Base-by-base conservation (phyloP, 23 red algal genomes). In the Chondrus crispus region DNA sequence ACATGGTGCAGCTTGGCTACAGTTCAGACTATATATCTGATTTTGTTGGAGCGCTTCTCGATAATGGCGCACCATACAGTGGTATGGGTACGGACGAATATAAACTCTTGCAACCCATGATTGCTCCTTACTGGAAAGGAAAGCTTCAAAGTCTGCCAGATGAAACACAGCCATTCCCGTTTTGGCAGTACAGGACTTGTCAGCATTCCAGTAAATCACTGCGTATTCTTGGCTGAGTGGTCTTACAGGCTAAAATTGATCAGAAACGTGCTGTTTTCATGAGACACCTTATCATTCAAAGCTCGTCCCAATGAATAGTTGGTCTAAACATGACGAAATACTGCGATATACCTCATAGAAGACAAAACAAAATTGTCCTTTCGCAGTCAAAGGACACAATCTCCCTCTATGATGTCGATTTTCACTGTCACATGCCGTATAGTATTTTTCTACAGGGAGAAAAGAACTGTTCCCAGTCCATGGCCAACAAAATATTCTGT, bases 41-140 rank as follows among this genome's bases (percentile, higher is more conserved):
- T 32, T 8, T 40, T 19, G 36, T 50, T 64, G 74, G 74, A 53
- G 73, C 88, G 13, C 74, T 91, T 28, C n/a, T 91, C 10, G 74
- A 91, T 47, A 74, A 91, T 26, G 88, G 88, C 32, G 54, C 74
- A 19, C 88, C 88, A 11, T 91, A 82, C 41, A 81, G 46, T 79
- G 88, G 55, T 14, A 91, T 91, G 19, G 88, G 88, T 36, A 5
- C 49, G 2, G 38, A 4, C 3, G 76, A 91, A 58, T 37, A 81
- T 22, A 82, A 68, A 2, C 20, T 82, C 8, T 55, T 89, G 20
- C 10, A 43, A 22, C 16, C 20, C 12, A 30, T 75, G 4, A 48
- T 89, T 14, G 30, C 24, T 18, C 48, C 85, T n/a, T 63, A 89
- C 2, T 89, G 85, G 47, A 78, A 89, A 26, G 45, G 69, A 9